Evolutionary conservation across 1,284 basidiomycete species (phyloP).

Genomic region (Ganoderma sinense): DNA sequence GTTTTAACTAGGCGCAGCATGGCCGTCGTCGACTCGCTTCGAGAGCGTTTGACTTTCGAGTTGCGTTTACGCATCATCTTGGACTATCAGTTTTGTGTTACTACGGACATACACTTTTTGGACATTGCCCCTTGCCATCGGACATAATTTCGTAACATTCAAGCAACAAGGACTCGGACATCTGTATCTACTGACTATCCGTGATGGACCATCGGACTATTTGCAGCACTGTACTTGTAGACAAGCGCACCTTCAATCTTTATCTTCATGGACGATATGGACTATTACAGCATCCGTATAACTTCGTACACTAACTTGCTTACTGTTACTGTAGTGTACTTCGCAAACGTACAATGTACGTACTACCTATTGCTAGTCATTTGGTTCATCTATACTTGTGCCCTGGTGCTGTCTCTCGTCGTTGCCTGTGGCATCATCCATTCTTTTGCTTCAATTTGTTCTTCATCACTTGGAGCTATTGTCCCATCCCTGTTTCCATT

Average conservation of each 20-base stretch:
- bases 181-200: slow-evolving; percentile 30
- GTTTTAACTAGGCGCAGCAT: slow-evolving; percentile 28
- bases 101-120: slow-evolving; percentile 26
- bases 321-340: slow-evolving; percentile 29
- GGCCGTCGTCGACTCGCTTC: slow-evolving; percentile 26
- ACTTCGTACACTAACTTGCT: slow-evolving; percentile 20
- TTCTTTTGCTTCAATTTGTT: slow-evolving; percentile 9
- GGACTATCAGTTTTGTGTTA: slow-evolving; percentile 22
- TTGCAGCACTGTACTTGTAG: slow-evolving; percentile 32
- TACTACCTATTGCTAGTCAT: slow-evolving; percentile 27
- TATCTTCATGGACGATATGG: slow-evolving; percentile 26
- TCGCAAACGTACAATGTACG: slow-evolving; percentile 25
- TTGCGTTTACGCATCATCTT: slow-evolving; percentile 19
- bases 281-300: slow-evolving; percentile 29
- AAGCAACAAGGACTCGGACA: slow-evolving; percentile 24
- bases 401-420: not conserved
- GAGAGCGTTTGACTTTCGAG: slow-evolving; percentile 28
- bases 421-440: not conserved
- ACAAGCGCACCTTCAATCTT: slow-evolving; percentile 25
- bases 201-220: slow-evolving; percentile 21
- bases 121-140: slow-evolving; percentile 19
- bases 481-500: not conserved
- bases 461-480: slow-evolving; percentile 23
- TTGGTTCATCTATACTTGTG: not conserved
- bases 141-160: slow-evolving; percentile 14